Evolutionary conservation across 441 rosid genomes (phyloP).

Genomic region (Theobroma grandiflorum): DNA sequence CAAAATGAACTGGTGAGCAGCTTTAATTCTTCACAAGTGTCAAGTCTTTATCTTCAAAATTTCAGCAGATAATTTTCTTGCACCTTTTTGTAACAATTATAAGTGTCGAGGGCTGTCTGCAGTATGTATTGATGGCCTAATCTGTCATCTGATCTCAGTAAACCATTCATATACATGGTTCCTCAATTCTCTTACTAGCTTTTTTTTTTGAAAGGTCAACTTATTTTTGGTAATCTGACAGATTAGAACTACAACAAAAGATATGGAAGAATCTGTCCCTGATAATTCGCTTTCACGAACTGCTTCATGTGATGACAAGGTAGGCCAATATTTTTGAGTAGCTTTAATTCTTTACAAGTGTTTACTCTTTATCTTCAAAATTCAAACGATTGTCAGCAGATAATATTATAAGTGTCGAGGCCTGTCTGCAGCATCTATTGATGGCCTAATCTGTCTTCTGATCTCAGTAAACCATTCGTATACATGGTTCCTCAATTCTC

Average conservation of each 20-base stretch:
- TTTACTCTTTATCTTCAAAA: neutral
- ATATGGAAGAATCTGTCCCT: constrained; percentile 34
- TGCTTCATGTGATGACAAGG: constrained; percentile 43
- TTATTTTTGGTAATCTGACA: constrained; percentile 35
- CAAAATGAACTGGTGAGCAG: constrained; percentile 57
- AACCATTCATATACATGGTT: neutral
- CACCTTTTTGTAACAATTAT: neutral
- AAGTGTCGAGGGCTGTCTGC: neutral
- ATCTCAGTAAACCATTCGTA: neutral
- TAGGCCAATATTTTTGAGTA: constrained; percentile 36
- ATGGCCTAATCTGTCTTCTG: neutral
- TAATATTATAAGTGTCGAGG: neutral
- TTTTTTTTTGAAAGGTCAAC: constrained; percentile 19
- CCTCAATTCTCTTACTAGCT: constrained; percentile 21
- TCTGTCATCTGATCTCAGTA: neutral
- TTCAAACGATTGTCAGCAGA: neutral
- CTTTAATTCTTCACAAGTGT: constrained; percentile 14
- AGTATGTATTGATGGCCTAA: constrained; percentile 9
- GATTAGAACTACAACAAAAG: constrained; percentile 58
- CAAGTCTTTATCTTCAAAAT: neutral
- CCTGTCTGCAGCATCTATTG: neutral
- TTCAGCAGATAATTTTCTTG: neutral
- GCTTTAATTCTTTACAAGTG: constrained; percentile 14
- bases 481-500: constrained; percentile 13
- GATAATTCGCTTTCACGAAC: constrained; percentile 41